Percentiles rank a stretch among this genome's conserved stretches.
phyloP scores from a whole-genome alignment of 306 rosid genomes.

The Cajanus cajan region DNA sequence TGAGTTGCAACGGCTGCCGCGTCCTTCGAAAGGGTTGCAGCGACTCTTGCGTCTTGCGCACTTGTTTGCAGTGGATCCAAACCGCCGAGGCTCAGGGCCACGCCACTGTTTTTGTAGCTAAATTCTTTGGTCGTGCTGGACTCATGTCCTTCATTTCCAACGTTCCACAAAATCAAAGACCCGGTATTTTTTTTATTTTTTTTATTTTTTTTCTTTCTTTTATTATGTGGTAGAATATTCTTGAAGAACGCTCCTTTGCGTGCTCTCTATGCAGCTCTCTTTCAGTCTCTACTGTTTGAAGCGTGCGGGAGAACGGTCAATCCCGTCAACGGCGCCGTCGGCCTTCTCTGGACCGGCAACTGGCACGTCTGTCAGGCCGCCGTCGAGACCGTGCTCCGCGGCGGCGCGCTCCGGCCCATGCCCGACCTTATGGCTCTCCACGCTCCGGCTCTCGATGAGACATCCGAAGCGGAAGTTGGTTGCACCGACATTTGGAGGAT shows the following conservation, averaged over 20 bases:
- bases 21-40: constrained; percentile 99
- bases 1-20: constrained; percentile 99
- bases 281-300: constrained; percentile 82
- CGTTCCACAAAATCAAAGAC: constrained; percentile 80
- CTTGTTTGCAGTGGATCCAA: constrained; percentile 92
- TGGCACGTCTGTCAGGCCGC: constrained; percentile 93
- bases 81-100: constrained; percentile 86
- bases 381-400: constrained; percentile 80
- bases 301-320: constrained; percentile 89
- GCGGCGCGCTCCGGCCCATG: constrained; percentile 60
- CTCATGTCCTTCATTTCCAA: constrained; percentile 94
- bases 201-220: neutral
- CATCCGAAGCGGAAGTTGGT: constrained; percentile 57
- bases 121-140: constrained; percentile 98
- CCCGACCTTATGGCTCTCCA: constrained; percentile 47
- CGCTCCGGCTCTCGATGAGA: constrained; percentile 47
- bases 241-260: neutral
- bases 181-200: constrained; percentile 40
- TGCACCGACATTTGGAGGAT: constrained; percentile 52
- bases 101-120: constrained; percentile 95
- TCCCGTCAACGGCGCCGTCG: constrained; percentile 89
- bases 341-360: constrained; percentile 88
- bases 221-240: neutral
- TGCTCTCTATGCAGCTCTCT: constrained; percentile 52
- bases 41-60: constrained; percentile 76